These are phyloP conservation scores for Luzula sylvatica DNA, from an alignment of 176 grass and related monocot genomes.

Conservation along the genomic window DNA sequence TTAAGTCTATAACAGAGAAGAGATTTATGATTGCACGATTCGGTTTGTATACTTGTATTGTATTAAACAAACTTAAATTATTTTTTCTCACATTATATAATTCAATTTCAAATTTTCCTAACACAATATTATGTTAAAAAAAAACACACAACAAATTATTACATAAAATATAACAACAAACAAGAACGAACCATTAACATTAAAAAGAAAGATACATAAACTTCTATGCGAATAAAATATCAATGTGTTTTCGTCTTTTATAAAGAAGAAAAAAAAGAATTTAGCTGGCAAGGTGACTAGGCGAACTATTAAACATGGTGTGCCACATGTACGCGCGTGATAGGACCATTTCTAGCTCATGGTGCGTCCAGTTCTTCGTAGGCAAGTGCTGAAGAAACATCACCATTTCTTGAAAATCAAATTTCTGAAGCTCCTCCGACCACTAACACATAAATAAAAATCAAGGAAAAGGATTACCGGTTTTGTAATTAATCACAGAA, in stretches of 20 bases:
- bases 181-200: constrained; percentile 3
- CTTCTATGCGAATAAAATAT: background rate
- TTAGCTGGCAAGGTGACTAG: constrained; percentile 63
- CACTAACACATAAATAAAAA: constrained; percentile 39
- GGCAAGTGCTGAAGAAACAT: constrained; percentile 97
- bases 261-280: background rate
- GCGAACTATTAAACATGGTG: constrained; percentile 81
- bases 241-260: background rate
- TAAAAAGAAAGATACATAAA: background rate
- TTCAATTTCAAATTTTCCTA: too few species aligned
- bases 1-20: background rate
- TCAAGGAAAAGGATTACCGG: background rate
- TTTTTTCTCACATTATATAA: background rate
- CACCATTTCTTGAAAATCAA: constrained; percentile 98
- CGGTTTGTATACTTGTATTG: background rate
- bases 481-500: constrained; percentile 3
- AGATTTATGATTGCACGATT: constrained; percentile 6
- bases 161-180: constrained; percentile 14
- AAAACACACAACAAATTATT: background rate
- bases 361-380: constrained; percentile 79
- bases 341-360: constrained; percentile 85
- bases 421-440: constrained; percentile 82
- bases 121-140: too few species aligned
- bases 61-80: background rate
- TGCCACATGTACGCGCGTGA: constrained; percentile 97